Percentiles rank a stretch among this genome's conserved stretches.
Evolutionary conservation across 164 flowering plant genomes (phyloP).

Genomic region (Litsea cubeba): DNA sequence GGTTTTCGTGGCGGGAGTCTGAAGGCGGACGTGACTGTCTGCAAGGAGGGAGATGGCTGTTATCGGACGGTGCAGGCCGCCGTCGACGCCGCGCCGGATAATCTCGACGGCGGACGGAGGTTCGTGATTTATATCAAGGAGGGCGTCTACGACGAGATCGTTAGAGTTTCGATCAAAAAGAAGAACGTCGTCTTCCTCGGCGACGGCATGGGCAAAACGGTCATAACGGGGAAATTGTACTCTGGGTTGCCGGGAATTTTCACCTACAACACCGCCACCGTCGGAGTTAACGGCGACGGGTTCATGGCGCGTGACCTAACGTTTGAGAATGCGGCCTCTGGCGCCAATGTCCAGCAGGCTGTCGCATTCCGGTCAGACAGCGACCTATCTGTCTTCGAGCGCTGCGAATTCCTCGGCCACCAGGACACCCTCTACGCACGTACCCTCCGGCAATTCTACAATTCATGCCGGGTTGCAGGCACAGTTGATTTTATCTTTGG

Average conservation of each 20-base stretch:
- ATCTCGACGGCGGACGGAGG: conserved; percentile 16
- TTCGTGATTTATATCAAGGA: conserved; percentile 64
- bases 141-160: conserved; percentile 75
- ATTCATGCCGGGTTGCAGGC: conserved; percentile 15
- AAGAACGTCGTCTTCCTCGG: conserved; percentile 78
- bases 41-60: conserved; percentile 45
- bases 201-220: conserved; percentile 88
- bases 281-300: conserved; percentile 20
- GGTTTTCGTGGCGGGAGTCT: conserved; percentile 21
- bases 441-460: conserved; percentile 21
- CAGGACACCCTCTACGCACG: conserved; percentile 23
- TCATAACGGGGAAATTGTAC: conserved; percentile 65
- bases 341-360: conserved; percentile 18
- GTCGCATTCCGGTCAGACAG: conserved; percentile 19
- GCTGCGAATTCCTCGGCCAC: conserved; percentile 22
- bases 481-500: conserved; percentile 22
- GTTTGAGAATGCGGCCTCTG: conserved; percentile 13
- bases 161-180: conserved; percentile 62
- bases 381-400: conserved; percentile 12
- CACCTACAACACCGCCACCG: conserved; percentile 75
- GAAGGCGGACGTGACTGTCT: conserved; percentile 58
- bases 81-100: conserved; percentile 61
- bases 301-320: conserved; percentile 22
- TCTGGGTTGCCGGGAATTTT: conserved; percentile 51
- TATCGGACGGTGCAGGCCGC: conserved; percentile 67